Base-by-base conservation (phyloP, 805 yeast genomes). In the Danielozyma ontarioensis region DNA sequence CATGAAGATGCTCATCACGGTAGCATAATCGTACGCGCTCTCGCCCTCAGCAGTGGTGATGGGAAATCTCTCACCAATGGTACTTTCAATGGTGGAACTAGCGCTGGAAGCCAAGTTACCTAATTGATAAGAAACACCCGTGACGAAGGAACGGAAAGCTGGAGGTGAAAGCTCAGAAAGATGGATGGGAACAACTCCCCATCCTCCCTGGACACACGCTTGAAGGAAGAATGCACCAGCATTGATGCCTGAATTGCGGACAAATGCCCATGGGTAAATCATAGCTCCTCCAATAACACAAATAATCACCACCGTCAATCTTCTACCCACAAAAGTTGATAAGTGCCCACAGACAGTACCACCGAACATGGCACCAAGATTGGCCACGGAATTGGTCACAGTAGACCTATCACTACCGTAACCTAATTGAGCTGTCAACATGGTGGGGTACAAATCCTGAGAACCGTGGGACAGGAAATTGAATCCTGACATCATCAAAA, bases 71-170 rank as follows among this genome's bases (percentile, higher is more conserved):
- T 65, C 67, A 17, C 88, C 82, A 27, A 78, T 58, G n/a, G 68
- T 62, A 3, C 85, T 63, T 54, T 81, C 86, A 40, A 81, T 81
- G 4, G 89, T 81, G 13, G 82, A 70, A 3, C 83, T 73, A 1
- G 86, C 87, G 14, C 83, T 72, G 4, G 84, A 74, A 0, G 80
- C 83, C 48, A 82, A 68, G 53, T 81, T 80, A 61, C 88, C 88
- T 37, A 81, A 68, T 57, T 81, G 88, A 51, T 81, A 81, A 7
- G 77, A 69, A 16, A 77, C 55, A 32, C 87, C 84, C 34, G 72
- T 70, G 28, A 79, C 68, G 41, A 80, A 67, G 1, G 86, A 67
- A 48, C 84, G 65, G 36, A 79, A 81, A 11, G 44, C 48, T 12
- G 63, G 56, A 14, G 59, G 58, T 11, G 83, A 72, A 31, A 81